These are phyloP conservation scores for Chlamydomonas incerta DNA, from an alignment of 139 green algal genomes.

Conservation along the genomic window DNA sequence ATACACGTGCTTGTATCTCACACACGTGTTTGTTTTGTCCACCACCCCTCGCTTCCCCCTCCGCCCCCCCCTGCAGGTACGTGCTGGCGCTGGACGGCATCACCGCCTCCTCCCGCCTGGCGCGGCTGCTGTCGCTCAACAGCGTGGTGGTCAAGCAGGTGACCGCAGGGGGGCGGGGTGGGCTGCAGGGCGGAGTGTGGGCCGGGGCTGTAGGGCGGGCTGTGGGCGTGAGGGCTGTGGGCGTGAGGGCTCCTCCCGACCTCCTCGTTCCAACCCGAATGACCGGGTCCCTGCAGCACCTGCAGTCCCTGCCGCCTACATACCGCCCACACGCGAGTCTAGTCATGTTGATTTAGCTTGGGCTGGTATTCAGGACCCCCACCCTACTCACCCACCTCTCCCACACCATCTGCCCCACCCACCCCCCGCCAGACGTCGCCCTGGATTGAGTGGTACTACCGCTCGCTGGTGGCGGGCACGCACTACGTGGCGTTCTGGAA, in stretches of 20 bases:
- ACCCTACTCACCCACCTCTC: no score
- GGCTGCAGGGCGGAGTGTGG: no score
- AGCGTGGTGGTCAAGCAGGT: constrained; percentile 38
- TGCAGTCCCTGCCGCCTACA: no score
- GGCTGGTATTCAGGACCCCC: no score
- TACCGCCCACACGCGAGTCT: no score
- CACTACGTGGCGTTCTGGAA: constrained; percentile 42
- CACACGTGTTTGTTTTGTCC: background rate
- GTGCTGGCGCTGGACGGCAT: constrained; percentile 39
- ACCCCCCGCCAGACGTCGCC: background rate
- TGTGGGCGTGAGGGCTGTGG: no score
- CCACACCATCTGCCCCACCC: no score
- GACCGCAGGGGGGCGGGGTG: background rate
- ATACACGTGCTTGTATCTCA: background rate
- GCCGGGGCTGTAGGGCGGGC: background rate
- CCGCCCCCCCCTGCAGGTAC: background rate
- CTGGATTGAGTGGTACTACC: constrained; percentile 46
- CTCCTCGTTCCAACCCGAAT: no score
- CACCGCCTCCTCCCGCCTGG: constrained; percentile 32
- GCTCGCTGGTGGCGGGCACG: constrained; percentile 3
- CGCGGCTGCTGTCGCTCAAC: constrained; percentile 18
- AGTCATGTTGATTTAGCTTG: no score
- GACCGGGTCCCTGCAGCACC: no score
- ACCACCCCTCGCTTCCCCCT: background rate
- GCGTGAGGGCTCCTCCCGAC: no score